phyloP scores from a whole-genome alignment of 345 rosid species.

The Physaria fendleri region DNA sequence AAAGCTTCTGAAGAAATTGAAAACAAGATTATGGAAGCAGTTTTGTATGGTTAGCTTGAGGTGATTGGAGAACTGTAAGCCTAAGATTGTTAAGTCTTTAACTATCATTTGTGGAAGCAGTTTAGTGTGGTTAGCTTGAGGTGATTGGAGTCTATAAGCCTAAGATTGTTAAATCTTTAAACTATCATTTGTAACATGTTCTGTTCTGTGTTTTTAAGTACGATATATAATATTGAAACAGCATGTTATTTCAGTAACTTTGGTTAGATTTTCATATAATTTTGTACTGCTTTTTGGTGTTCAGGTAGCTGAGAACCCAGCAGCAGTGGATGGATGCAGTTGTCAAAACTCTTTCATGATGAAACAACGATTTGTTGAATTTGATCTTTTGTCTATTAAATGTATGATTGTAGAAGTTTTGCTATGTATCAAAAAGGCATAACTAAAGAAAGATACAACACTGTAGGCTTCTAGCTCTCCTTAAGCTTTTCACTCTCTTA shows the following conservation, averaged over 20 bases:
- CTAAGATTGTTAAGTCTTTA: too few relatives aligned
- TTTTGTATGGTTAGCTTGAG: too few relatives aligned
- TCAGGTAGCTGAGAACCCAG: conserved; percentile 87
- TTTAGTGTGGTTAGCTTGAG: too few relatives aligned
- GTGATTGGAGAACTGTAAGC: conserved; percentile 83
- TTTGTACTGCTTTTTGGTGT: background rate
- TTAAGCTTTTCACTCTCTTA: too few relatives aligned
- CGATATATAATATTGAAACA: background rate
- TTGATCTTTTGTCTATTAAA: conserved; percentile 14
- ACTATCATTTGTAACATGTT: too few relatives aligned
- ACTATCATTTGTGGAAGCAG: too few relatives aligned
- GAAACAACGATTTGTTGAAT: conserved; percentile 48
- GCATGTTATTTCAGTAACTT: background rate
- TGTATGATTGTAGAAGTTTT: conserved; percentile 19
- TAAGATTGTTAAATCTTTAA: too few relatives aligned
- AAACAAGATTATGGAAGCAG: too few relatives aligned
- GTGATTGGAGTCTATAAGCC: too few relatives aligned
- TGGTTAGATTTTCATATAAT: conserved; percentile 1
- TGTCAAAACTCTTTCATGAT: conserved; percentile 98
- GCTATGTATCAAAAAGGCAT: conserved; percentile 17
- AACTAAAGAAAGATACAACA: conserved; percentile 15
- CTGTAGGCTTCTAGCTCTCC: conserved; percentile 16
- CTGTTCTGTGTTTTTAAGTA: too few relatives aligned
- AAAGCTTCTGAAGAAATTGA: background rate
- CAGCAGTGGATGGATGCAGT: conserved; percentile 93